Percentiles rank a stretch among this genome's conserved stretches.
phyloP scores from a whole-genome alignment of 129 eudicot genomes.

The Chrysanthemum seticuspe region DNA sequence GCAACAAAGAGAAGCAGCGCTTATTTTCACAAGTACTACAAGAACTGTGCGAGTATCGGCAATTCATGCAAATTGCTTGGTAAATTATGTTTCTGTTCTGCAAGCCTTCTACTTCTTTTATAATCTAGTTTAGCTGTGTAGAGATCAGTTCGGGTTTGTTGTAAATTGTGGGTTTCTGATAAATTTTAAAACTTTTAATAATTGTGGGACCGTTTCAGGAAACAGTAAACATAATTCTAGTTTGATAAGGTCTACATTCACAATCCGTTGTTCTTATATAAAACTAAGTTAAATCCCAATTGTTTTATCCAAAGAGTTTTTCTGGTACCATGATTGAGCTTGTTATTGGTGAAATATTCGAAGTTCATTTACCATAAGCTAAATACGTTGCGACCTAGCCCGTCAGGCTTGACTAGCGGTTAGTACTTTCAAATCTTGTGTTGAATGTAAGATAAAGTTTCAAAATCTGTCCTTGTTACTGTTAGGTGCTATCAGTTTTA shows the following conservation, averaged over 20 bases:
- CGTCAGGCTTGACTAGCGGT: no score
- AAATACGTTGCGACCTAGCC: no score
- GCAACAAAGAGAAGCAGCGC: conserved; percentile 1
- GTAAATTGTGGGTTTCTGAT: conserved; percentile 50
- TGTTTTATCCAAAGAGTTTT: not conserved
- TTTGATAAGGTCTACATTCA: conserved; percentile 3
- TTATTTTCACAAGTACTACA: not conserved
- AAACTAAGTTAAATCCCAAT: not conserved
- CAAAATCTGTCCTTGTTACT: no score
- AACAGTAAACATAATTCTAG: conserved; percentile 26
- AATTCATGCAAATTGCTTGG: conserved; percentile 11
- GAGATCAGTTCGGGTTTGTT: conserved; percentile 31
- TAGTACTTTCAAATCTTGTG: no score
- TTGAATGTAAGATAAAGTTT: no score
- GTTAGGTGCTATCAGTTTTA: no score
- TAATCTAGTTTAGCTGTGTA: conserved; percentile 40
- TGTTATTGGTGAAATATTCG: no score
- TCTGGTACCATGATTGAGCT: not conserved
- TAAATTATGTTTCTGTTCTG: conserved; percentile 24
- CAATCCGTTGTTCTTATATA: not conserved
- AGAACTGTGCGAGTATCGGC: conserved; percentile 10
- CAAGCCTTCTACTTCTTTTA: conserved; percentile 20
- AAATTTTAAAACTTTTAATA: conserved; percentile 25
- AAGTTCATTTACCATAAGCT: no score
- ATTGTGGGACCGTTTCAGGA: conserved; percentile 20